Evolutionary conservation across 2,329 filamentous ascomycete species (phyloP).

Genomic region (Neobulgaria alba): DNA sequence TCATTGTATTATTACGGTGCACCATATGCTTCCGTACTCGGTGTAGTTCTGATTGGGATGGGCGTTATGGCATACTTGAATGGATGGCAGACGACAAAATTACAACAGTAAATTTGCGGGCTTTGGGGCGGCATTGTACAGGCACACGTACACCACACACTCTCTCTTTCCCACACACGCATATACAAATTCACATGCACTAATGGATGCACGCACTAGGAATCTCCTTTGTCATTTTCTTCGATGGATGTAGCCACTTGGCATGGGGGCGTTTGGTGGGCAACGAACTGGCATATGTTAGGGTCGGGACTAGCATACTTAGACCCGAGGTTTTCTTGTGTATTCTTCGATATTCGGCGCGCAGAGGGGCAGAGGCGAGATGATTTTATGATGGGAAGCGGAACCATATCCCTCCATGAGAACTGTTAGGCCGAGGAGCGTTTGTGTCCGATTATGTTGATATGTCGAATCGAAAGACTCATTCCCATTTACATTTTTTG

Average conservation of each 20-base stretch:
- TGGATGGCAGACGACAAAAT: constrained; percentile 54
- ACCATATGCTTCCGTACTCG: constrained; percentile 74
- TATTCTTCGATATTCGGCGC: too few relatives aligned
- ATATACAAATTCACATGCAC: constrained; percentile 1
- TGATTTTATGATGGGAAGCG: too few relatives aligned
- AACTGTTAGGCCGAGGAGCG: too few relatives aligned
- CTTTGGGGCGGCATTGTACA: too few relatives aligned
- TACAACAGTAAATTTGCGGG: constrained; percentile 22
- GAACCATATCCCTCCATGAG: too few relatives aligned
- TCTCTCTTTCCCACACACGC: background rate
- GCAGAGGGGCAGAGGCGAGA: too few relatives aligned
- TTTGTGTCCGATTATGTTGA: constrained; percentile 10
- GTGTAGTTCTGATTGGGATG: constrained; percentile 73
- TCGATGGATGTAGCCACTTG: constrained; percentile 16
- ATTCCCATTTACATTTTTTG: background rate
- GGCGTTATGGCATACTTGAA: constrained; percentile 83
- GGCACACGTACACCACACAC: too few relatives aligned
- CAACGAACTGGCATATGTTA: constrained; percentile 14
- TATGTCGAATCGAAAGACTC: constrained; percentile 15
- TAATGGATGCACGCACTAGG: too few relatives aligned
- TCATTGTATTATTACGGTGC: constrained; percentile 46
- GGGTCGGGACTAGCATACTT: constrained; percentile 16
- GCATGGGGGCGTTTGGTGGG: constrained; percentile 12
- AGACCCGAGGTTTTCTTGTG: constrained; percentile 5
- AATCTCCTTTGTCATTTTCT: constrained; percentile 19